Evolutionary conservation across 2,329 filamentous ascomycete genomes (phyloP).

Genomic region (Emergomyces pasteurianus): DNA sequence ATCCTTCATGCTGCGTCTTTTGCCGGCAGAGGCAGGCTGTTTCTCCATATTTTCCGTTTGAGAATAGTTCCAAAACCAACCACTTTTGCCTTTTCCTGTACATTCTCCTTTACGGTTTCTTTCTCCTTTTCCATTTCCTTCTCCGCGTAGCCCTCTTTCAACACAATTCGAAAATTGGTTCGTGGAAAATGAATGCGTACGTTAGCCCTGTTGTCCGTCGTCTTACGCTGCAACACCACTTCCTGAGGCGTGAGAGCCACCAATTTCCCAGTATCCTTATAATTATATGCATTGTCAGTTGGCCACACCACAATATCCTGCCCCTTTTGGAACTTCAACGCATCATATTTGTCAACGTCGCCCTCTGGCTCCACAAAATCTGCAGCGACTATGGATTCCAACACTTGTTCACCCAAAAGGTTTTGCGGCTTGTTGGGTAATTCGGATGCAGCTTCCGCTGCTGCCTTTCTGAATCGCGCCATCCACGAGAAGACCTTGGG

Average conservation of each 20-base stretch:
- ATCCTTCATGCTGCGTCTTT: not conserved
- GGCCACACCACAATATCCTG: conserved; percentile 48
- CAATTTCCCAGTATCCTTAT: conserved; percentile 47
- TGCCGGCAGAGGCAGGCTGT: not conserved
- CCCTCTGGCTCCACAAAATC: conserved; percentile 36
- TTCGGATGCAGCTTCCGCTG: conserved; percentile 32
- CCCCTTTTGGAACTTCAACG: conserved; percentile 42
- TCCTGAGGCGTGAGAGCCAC: conserved; percentile 42
- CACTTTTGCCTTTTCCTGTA: not conserved
- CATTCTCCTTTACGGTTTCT: not conserved
- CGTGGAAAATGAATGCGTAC: conserved; percentile 51
- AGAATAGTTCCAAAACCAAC: not conserved
- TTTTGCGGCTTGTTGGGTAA: conserved; percentile 28
- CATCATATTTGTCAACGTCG: conserved; percentile 40
- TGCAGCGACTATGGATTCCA: conserved; percentile 27
- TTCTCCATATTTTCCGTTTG: not conserved
- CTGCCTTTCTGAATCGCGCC: conserved; percentile 43
- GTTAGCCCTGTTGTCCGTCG: conserved; percentile 26
- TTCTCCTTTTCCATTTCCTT: not conserved
- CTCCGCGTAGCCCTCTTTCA: not conserved
- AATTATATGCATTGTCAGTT: conserved; percentile 47
- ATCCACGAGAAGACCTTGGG: conserved; percentile 55
- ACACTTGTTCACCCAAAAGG: conserved; percentile 40
- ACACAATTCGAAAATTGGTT: conserved; percentile 22
- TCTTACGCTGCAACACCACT: conserved; percentile 45